Evolutionary conservation across 352 stramenopile species (phyloP), one percentile per base, ranked within the genome.

Genomic region (Globisporangium apiculatum): DNA sequence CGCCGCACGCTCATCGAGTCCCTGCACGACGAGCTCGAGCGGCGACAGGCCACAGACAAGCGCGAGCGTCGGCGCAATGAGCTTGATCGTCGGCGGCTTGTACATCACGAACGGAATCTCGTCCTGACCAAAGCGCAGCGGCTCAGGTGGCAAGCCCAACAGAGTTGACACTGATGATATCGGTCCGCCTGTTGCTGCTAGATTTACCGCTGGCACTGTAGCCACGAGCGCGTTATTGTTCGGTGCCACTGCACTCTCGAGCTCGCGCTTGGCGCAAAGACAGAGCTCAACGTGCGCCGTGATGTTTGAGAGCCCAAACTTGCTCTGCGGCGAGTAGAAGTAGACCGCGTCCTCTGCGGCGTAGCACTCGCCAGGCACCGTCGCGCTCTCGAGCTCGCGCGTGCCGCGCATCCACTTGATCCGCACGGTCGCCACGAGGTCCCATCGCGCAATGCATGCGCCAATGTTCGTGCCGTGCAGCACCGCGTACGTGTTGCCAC

Each of bases 271-370:
- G 4, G 54, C 58, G 52, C 54, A 55, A 54, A 86, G 55, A 8
- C 73, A 66, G 10, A 90, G 11, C 48, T 91, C 81, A 10, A 89
- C 62, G 35, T 64, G 67, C 11, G 87, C 69, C 0, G 68, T 74
- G 45, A 91, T 80, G 55, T 87, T 91, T 15, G 82, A 67, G 2
- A 91, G 51, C 3, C 81, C 78, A 63, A 91, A 91, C 50, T 79
- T 84, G 64, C 81, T 91, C 58, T 87, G 78, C 10, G 78, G 81
- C 0, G 78, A 82, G 55, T 91, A 89, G 36, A 91, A 89, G 64
- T 89, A 91, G 9, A 91, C 62, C 2, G 67, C 57, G 46, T 89
- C 76, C 65, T 91, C 81, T 0, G 61, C 71, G 2, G 71, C 64
- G 46, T 91, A 91, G 51, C 72, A 77, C 54, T 91, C 81, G 1